Evolutionary conservation across 768 basidiomycete genomes (phyloP).

Genomic region (Serendipita indica): DNA sequence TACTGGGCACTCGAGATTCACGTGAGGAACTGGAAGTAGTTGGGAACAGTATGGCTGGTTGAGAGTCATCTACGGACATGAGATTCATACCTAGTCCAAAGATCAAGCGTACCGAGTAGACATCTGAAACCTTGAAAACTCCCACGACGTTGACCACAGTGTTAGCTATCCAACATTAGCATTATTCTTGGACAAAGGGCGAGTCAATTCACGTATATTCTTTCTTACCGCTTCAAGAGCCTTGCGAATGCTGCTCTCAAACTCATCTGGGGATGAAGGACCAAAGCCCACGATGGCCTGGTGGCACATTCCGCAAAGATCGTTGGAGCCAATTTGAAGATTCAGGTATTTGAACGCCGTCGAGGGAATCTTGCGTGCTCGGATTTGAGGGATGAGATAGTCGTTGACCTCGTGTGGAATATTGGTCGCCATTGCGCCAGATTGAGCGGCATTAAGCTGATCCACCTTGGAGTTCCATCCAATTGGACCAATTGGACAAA

Average conservation of each 20-base stretch:
- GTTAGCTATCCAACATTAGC: constrained; percentile 2
- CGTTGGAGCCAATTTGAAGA: constrained; percentile 15
- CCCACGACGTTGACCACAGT: constrained; percentile 10
- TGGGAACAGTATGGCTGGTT: constrained; percentile 11
- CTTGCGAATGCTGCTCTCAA: constrained; percentile 12
- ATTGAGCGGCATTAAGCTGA: constrained; percentile 9
- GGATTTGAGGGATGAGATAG: constrained; percentile 10
- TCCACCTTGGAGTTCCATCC: constrained; percentile 11
- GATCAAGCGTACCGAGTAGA: constrained; percentile 1
- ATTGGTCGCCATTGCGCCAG: constrained; percentile 11
- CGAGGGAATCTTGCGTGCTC: background rate
- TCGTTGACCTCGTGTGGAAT: constrained; percentile 10
- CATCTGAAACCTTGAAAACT: constrained; percentile 7
- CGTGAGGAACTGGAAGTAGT: constrained; percentile 12
- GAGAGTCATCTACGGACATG: constrained; percentile 5
- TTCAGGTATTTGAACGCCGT: constrained; percentile 11
- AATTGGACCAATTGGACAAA: background rate
- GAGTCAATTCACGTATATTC: constrained; percentile 11
- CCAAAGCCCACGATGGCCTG: background rate
- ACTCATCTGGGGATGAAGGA: background rate
- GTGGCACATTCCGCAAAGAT: constrained; percentile 13
- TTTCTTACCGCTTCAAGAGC: constrained; percentile 13
- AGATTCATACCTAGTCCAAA: background rate
- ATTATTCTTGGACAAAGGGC: background rate
- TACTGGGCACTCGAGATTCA: constrained; percentile 14